Conservation (phyloP, 208 protist species). For the Crithidia mellificae region DNA sequence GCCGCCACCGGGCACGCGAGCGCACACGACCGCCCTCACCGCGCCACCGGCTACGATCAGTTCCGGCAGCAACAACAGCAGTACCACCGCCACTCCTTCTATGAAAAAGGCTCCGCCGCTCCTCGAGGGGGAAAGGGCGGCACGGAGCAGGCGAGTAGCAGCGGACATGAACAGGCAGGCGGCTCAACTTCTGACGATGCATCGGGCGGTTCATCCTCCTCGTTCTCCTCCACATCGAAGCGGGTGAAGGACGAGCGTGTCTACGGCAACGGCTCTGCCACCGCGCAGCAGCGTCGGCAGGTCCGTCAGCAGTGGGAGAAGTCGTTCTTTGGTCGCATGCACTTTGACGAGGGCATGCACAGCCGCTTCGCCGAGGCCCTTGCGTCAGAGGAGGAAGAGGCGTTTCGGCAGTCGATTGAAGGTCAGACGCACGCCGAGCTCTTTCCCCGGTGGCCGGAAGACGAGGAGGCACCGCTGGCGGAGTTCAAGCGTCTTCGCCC, state of each 20-base stretch:
- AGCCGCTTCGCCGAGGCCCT: conserved; percentile 58
- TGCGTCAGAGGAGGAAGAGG: conserved; percentile 51
- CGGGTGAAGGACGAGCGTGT: conserved; percentile 25
- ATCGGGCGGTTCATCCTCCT: not conserved
- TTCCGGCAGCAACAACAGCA: conserved; percentile 40
- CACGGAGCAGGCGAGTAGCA: not conserved
- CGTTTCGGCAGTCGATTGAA: conserved; percentile 12
- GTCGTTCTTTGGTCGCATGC: conserved; percentile 82
- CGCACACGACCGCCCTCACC: not conserved
- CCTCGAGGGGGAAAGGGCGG: conserved; percentile 11
- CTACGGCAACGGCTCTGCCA: conserved; percentile 38
- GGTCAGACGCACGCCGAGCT: conserved; percentile 41
- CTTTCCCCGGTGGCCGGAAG: conserved; percentile 70
- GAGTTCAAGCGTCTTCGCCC: conserved; percentile 55
- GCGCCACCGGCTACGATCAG: conserved; percentile 27
- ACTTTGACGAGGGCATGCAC: conserved; percentile 86
- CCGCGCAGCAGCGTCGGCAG: conserved; percentile 61
- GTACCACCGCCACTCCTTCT: conserved; percentile 54
- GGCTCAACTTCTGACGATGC: too few relatives aligned
- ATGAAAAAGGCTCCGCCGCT: conserved; percentile 42
- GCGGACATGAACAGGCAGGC: not conserved
- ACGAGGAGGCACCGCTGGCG: conserved; percentile 66
- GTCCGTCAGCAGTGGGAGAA: conserved; percentile 78
- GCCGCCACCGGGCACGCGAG: not conserved
- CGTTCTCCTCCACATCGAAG: conserved; percentile 11